Evolutionary conservation across 352 stramenopile species (phyloP).

Genomic region (Phytophthora fragariae): DNA sequence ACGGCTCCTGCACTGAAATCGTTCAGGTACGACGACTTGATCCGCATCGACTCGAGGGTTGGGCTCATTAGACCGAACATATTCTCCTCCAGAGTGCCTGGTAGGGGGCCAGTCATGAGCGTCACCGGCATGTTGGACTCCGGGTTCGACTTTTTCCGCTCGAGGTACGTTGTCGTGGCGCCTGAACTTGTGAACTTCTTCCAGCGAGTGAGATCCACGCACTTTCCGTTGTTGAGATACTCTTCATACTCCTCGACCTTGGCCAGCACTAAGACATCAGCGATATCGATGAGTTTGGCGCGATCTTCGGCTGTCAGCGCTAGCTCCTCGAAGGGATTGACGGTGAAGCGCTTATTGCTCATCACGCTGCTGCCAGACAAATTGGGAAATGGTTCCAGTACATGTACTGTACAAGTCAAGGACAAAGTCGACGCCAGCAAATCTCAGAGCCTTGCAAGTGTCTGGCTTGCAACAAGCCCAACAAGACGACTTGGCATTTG

Average conservation of each 20-base stretch:
- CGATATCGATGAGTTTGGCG: conserved; percentile 16
- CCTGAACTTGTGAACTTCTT: conserved; percentile 23
- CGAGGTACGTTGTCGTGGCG: conserved; percentile 14
- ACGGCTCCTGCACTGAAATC: conserved; percentile 45
- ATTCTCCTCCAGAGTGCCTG: conserved; percentile 42
- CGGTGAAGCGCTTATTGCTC: conserved; percentile 26
- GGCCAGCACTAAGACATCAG: conserved; percentile 10
- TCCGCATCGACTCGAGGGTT: conserved; percentile 33
- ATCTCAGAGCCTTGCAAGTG: background rate
- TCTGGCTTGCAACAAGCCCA: background rate
- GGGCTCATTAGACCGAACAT: conserved; percentile 48
- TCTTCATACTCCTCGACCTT: conserved; percentile 28
- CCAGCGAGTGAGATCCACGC: conserved; percentile 18
- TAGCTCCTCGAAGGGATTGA: conserved; percentile 24
- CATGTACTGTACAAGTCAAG: no score
- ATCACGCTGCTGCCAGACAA: background rate
- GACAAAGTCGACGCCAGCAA: background rate
- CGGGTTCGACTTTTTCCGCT: conserved; percentile 19
- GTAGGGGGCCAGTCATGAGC: conserved; percentile 36
- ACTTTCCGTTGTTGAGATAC: conserved; percentile 14
- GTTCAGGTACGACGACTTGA: conserved; percentile 28
- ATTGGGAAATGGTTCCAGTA: background rate
- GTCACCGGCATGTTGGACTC: conserved; percentile 22
- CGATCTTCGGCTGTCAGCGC: conserved; percentile 11
- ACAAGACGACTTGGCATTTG: background rate